Evolutionary conservation across 495 filamentous ascomycete genomes (phyloP), one percentile per base, ranked within the genome.

Genomic region (Penicillium samsonianum): DNA sequence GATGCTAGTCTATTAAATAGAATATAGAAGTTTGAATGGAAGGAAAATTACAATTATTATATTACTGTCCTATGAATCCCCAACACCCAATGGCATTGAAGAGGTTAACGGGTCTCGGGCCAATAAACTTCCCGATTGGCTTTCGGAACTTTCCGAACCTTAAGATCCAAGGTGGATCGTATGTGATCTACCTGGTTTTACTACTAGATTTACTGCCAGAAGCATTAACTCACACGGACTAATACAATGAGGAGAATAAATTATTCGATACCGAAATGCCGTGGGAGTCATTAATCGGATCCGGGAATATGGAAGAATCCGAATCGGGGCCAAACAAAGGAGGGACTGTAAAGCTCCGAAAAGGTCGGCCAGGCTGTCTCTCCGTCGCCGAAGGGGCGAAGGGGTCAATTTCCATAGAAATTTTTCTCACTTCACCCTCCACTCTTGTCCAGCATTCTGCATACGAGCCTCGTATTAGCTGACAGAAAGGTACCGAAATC

Each of bases 61-160:
- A 28, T 28, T 28, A 28, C 26, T 26, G 5, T 26, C 8, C 26
- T 28, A 28, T 28, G 1, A 2, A 28, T 8, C 7, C 7, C 9
- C 26, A 28, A 41, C n/a, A 20, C 38, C 38, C 38, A n/a, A 19
- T n/a, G 38, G n/a, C n/a, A 41, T 41, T 41, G 5, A 19, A 41
- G 38, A 41, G 38, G 38, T 41, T 41, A 6, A 20, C 38, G n/a
- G 38, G 38, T 19, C 38, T 9, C 38, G 38, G 38, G 19, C 38
- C 38, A 41, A 41, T 41, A 41, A 9, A n/a, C n/a, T n/a, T n/a
- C n/a, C 38, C 38, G 38, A 8, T 41, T 41, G 38, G 8, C 38
- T 41, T 41, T 41, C 38, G 38, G 38, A 41, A 41, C 38, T 41
- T 41, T 41, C 38, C 38, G 38, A 41, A 41, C 38, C 38, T 41